Evolutionary conservation across 2,329 filamentous ascomycete genomes (phyloP).

Genomic region (Exophiala lecanii-corni): DNA sequence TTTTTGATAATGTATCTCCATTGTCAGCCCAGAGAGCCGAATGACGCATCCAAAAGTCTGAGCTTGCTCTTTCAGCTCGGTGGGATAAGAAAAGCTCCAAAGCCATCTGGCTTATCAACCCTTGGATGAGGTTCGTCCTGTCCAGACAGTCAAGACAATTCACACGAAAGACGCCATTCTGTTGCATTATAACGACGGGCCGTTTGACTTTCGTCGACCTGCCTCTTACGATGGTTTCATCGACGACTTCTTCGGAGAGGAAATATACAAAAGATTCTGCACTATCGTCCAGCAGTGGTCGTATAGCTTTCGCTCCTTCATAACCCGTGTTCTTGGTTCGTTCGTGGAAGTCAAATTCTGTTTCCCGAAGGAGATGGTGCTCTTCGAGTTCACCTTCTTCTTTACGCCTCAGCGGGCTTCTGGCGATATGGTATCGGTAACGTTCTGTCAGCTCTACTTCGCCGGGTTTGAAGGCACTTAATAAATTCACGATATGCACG

Average conservation of each 20-base stretch:
- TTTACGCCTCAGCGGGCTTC: constrained; percentile 64
- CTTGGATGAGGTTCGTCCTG: constrained; percentile 92
- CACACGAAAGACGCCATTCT: constrained; percentile 91
- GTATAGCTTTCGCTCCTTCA: constrained; percentile 82
- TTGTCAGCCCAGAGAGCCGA: constrained; percentile 96
- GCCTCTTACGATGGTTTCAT: constrained; percentile 36
- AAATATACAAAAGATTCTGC: constrained; percentile 91
- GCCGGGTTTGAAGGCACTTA: constrained; percentile 83
- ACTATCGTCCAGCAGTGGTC: constrained; percentile 69
- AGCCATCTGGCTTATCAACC: constrained; percentile 90
- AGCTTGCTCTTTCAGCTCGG: constrained; percentile 58
- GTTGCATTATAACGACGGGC: constrained; percentile 70
- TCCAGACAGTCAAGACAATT: constrained; percentile 97
- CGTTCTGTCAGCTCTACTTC: constrained; percentile 78
- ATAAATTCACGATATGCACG: constrained; percentile 85
- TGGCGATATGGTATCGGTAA: constrained; percentile 71
- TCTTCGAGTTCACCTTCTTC: constrained; percentile 49
- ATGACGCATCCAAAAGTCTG: constrained; percentile 89
- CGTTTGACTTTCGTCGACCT: constrained; percentile 38
- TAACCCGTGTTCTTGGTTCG: constrained; percentile 89
- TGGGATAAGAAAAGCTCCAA: constrained; percentile 78
- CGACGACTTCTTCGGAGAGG: constrained; percentile 67
- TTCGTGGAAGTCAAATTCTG: constrained; percentile 94
- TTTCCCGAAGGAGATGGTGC: constrained; percentile 70
- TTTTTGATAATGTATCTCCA: constrained; percentile 86